Evolutionary conservation across 1,139 yeast species (phyloP).

Genomic region (Pneumocystis carinii): DNA sequence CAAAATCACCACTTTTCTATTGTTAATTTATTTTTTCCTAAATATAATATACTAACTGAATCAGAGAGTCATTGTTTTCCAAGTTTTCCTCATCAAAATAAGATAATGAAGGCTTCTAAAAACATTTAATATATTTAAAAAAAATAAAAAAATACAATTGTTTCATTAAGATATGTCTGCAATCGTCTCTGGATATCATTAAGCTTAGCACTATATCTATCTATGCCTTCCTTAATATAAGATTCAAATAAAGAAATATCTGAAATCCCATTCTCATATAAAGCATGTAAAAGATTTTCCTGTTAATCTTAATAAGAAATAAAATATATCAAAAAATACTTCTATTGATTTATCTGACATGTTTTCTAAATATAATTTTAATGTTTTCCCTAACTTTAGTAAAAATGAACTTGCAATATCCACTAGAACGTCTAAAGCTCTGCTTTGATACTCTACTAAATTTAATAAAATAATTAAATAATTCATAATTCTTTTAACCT

Average conservation of each 20-base stretch:
- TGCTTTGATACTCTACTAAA: constrained; percentile 41
- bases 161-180: background rate
- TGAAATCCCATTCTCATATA: constrained; percentile 72
- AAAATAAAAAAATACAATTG: background rate
- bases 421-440: constrained; percentile 65
- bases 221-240: constrained; percentile 58
- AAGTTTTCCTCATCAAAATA: background rate
- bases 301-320: constrained; percentile 18
- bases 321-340: constrained; percentile 22
- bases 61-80: background rate
- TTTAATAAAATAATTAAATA: background rate
- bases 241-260: constrained; percentile 64
- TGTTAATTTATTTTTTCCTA: background rate
- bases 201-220: constrained; percentile 55
- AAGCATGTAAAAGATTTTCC: constrained; percentile 44
- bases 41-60: background rate
- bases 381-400: constrained; percentile 54
- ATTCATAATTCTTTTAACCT: constrained; percentile 6
- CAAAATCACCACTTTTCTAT: constrained; percentile 53
- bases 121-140: background rate
- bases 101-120: background rate
- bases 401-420: constrained; percentile 73
- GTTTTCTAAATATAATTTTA: constrained; percentile 47
- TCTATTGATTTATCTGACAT: background rate
- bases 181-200: constrained; percentile 48